phyloP scores from a whole-genome alignment of 23 red algal species.

The Cyanidioschyzon merolae region DNA sequence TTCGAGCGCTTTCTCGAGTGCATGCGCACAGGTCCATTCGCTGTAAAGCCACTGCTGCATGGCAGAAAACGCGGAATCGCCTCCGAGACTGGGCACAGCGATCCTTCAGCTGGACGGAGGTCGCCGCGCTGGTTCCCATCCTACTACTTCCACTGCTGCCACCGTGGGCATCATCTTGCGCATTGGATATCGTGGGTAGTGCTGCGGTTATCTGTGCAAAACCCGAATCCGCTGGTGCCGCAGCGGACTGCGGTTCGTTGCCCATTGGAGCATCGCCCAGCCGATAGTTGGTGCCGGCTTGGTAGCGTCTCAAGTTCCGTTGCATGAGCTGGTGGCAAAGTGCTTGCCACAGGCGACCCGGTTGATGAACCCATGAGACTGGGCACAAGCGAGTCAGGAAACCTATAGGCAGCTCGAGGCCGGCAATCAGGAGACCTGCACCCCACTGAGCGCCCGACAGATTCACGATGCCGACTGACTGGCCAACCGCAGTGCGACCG shows the following conservation, averaged over 20 bases:
- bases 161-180: not conserved
- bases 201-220: not conserved
- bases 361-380: constrained; percentile 34
- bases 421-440: constrained; percentile 37
- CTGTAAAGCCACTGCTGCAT: not conserved
- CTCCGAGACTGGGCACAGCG: not conserved
- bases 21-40: not conserved
- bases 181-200: not conserved
- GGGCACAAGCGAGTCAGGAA: constrained; percentile 47
- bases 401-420: constrained; percentile 50
- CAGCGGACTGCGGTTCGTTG: not conserved
- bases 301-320: no score
- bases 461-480: constrained; percentile 50
- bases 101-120: not conserved
- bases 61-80: not conserved
- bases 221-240: not conserved
- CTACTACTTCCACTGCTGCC: not conserved
- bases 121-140: not conserved
- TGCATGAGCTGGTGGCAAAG: not conserved
- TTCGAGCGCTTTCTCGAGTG: not conserved
- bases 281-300: not conserved
- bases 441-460: constrained; percentile 40
- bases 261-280: no score
- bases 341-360: not conserved
- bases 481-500: constrained; percentile 47